Base-by-base conservation (phyloP, 1,139 yeast species). In the Pichia sp. region DNA sequence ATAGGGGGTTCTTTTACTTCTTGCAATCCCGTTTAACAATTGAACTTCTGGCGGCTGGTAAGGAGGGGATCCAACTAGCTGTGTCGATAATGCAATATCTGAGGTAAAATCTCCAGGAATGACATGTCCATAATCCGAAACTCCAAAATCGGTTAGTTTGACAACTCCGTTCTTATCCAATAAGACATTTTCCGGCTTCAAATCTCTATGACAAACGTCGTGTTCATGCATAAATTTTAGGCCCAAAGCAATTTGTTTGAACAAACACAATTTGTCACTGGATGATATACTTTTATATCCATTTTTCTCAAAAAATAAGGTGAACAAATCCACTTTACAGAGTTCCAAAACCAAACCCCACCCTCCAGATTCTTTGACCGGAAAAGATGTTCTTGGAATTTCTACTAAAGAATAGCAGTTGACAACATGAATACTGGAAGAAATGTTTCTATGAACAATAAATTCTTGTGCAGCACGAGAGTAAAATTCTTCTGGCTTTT, bases 21-120 rank as follows among this genome's bases (percentile, higher is more conserved):
- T 47, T 11, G 71, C 64, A 33, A 69, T 56, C 29, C 72, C 75
- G 46, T 71, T 73, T 47, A 79, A 67, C 38, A 65, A 60, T 81
- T 80, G 79, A 27, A 83, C 88, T 60, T 84, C 94, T 0, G 94
- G 94, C 4, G 92, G 83, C 5, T 84, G 76, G 59, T 83, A 84
- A 3, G 94, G 94, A 3, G 92, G 87, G 2, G 90, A 81, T 2
- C 94, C 94, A 46, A 84, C 87, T 63, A 75, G 77, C 7, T 77
- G 64, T 8, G 72, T 66, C 23, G 78, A 72, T 41, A 65, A 48
- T 51, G 71, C 77, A 6, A 81, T 52, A 4, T 75, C 73, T n/a
- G 77, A 67, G 1, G 65, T 53, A 32, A 76, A 68, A 62, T 83
- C 81, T 8, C 75, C 75, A 0, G 79, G 79, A 26, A 63, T 67